These are phyloP conservation scores for Puccinia hordei DNA, from an alignment of 1,284 basidiomycete species.

Conservation along the genomic window DNA sequence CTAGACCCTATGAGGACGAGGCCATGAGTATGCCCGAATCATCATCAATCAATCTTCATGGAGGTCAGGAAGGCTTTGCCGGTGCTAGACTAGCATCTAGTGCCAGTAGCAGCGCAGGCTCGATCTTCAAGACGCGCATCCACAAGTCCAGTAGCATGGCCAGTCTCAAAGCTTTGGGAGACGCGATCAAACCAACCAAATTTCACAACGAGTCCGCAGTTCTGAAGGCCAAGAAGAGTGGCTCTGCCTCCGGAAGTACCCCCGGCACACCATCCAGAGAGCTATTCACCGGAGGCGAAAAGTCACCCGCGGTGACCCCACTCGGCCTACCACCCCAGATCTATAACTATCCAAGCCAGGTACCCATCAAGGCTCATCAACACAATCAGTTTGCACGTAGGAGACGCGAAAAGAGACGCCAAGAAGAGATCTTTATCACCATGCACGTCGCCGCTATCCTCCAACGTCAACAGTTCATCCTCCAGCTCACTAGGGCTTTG, in stretches of 20 bases:
- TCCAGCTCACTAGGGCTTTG: conserved; percentile 83
- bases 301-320: conserved; percentile 5
- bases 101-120: conserved; percentile 15
- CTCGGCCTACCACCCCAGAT: conserved; percentile 5
- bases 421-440: conserved; percentile 78
- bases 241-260: conserved; percentile 8
- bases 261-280: conserved; percentile 31
- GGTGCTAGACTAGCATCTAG: conserved; percentile 9
- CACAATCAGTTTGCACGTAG: conserved; percentile 56
- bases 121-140: conserved; percentile 21
- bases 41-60: background rate
- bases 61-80: background rate
- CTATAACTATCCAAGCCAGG: background rate
- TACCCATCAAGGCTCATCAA: conserved; percentile 12
- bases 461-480: conserved; percentile 81
- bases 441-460: conserved; percentile 85
- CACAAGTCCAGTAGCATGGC: conserved; percentile 35
- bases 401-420: conserved; percentile 68
- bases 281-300: background rate
- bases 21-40: background rate
- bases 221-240: conserved; percentile 34
- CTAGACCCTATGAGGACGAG: background rate
- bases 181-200: conserved; percentile 36
- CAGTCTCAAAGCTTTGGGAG: conserved; percentile 33
- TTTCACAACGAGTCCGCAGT: conserved; percentile 48